Base-by-base conservation (phyloP, 352 stramenopile genomes). In the Phytopythium aichiense region DNA sequence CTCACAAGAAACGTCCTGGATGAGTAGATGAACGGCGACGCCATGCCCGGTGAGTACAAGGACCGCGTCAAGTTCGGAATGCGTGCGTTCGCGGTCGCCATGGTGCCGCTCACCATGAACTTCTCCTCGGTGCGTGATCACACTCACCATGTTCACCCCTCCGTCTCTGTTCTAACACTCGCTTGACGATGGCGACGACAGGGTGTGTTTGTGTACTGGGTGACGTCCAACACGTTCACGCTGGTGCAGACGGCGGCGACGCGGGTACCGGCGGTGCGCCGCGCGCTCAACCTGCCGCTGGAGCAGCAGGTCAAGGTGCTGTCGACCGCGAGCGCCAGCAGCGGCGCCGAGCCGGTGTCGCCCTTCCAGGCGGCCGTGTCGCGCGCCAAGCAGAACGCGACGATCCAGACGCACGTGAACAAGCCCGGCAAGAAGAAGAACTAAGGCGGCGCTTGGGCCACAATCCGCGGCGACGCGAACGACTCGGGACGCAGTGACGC, bases 141-240 rank as follows among this genome's bases (percentile, higher is more conserved):
- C 28, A 11, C 38, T 22, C 38, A 13, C n/a, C 15, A 15, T n/a
- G 3, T 1, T 45, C 38, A 45, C 38, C 15, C 7, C 1, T 13
- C 38, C n/a, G 23, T 37, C 38, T 7, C n/a, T 58, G 8, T 22
- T 6, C 61, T 50, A 16, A 49, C 25, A 61, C 48, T 59, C 25
- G 25, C 25, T 30, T 30, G 25, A 30, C 25, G 25, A 1, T 30
- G 25, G 25, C 40, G 25, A 13, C n/a, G n/a, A 56, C 61, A 91
- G 82, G 84, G 84, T 40, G 83, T 95, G 40, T 85, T 95, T 20
- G 73, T 95, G 33, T 95, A 94, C 79, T 95, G 87, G 87, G 83
- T 95, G 61, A 90, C 73, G 51, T 94, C 84, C 43, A 95, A 92
- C 72, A 67, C 76, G 55, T 95, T 84, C 73, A 91, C 87, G 40